A percentile compares a stretch with the other conserved stretches of the same genome.
phyloP scores from a whole-genome alignment of 257 asterid genomes.

The Solanum pennellii region DNA sequence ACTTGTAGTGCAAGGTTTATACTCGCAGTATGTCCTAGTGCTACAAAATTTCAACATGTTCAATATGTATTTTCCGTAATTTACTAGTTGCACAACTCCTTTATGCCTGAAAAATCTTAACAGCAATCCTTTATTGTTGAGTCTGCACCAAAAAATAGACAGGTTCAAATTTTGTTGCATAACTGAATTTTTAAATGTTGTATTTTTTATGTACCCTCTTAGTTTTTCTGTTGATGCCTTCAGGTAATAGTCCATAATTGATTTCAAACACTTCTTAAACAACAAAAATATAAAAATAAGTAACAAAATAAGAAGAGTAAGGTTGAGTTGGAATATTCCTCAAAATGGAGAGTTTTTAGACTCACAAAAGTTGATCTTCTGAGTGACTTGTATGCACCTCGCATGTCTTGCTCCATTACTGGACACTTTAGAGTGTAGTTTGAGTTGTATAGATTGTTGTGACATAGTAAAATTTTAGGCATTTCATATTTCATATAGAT shows the following conservation, averaged over 20 bases:
- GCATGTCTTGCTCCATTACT: slow-evolving; percentile 72
- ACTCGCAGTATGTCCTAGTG: not conserved
- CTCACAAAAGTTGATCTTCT: slow-evolving; percentile 61
- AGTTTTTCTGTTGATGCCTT: slow-evolving; percentile 51
- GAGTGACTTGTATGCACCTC: slow-evolving; percentile 64
- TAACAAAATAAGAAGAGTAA: not conserved
- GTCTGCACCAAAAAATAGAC: slow-evolving; percentile 48
- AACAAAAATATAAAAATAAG: not conserved
- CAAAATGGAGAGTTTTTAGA: not conserved
- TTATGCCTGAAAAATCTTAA: not conserved
- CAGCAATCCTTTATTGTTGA: slow-evolving; percentile 7
- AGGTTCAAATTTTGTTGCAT: slow-evolving; percentile 50
- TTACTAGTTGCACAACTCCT: not conserved
- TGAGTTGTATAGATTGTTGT: slow-evolving; percentile 68
- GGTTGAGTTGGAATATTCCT: not conserved
- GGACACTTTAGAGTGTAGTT: slow-evolving; percentile 40
- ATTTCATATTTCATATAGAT: slow-evolving; percentile 52
- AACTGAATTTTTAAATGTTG: slow-evolving; percentile 47
- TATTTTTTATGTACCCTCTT: slow-evolving; percentile 14
- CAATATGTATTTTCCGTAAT: too few species aligned
- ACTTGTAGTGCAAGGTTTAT: not conserved
- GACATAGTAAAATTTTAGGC: slow-evolving; percentile 58
- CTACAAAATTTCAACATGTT: not conserved
- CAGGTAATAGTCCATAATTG: slow-evolving; percentile 42
- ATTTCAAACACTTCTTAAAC: slow-evolving; percentile 2